Conservation (phyloP, 257 asterid species). For the Anisodus acutangulus region DNA sequence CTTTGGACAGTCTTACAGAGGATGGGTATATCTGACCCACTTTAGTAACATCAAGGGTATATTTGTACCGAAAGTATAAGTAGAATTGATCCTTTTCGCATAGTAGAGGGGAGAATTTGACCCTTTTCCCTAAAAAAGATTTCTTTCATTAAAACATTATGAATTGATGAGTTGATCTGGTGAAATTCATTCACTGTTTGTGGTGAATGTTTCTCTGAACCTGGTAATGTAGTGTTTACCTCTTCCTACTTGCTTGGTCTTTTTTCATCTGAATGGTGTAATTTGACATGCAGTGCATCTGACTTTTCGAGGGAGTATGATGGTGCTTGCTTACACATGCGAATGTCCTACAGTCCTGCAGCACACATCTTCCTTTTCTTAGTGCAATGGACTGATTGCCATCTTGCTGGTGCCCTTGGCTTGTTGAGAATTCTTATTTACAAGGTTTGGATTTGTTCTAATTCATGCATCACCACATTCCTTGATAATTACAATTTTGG, state of each 20-base stretch:
- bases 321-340: constrained; percentile 93
- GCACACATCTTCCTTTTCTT: constrained; percentile 87
- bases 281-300: constrained; percentile 71
- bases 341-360: constrained; percentile 92
- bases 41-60: too few species aligned
- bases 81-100: too few species aligned
- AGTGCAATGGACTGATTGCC: constrained; percentile 92
- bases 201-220: not conserved
- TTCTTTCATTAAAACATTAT: not conserved
- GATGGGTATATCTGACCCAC: too few species aligned
- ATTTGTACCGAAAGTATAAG: too few species aligned
- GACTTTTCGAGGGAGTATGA: constrained; percentile 83
- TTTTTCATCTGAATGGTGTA: not conserved
- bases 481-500: not conserved
- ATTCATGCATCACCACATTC: constrained; percentile 16
- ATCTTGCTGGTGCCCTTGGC: constrained; percentile 97
- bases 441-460: constrained; percentile 53
- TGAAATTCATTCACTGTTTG: not conserved
- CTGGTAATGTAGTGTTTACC: not conserved
- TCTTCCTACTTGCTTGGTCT: not conserved
- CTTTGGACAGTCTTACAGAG: too few species aligned
- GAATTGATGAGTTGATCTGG: constrained; percentile 14
- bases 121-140: not conserved
- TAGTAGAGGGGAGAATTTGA: too few species aligned
- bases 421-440: constrained; percentile 83